These are phyloP conservation scores for Phallus indusiatus DNA, from an alignment of 768 basidiomycete species.

Conservation along the genomic window DNA sequence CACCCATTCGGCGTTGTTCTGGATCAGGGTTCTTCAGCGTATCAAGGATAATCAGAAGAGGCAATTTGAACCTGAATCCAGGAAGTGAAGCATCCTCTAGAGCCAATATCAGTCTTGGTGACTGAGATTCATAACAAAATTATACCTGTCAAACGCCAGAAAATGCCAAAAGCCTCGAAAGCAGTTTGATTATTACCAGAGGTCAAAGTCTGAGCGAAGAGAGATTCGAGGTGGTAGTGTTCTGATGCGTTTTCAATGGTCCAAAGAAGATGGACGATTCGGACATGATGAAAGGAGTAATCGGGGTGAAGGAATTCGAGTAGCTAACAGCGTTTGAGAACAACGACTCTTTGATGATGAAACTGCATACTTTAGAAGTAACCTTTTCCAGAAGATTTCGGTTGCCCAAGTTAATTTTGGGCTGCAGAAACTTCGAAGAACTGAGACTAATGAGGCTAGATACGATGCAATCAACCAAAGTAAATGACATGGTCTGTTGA, in stretches of 20 bases:
- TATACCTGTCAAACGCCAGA: constrained; percentile 85
- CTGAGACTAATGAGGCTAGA: constrained; percentile 48
- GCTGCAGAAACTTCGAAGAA: constrained; percentile 38
- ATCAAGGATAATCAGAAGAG: constrained; percentile 83
- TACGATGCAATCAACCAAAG: constrained; percentile 54
- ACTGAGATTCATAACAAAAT: constrained; percentile 1
- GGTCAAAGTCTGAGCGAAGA: constrained; percentile 64
- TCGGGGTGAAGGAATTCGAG: constrained; percentile 64
- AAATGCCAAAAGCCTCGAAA: constrained; percentile 82
- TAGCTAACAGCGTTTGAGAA: constrained; percentile 32
- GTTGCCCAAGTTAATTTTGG: constrained; percentile 45
- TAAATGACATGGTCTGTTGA: constrained; percentile 52
- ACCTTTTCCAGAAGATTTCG: constrained; percentile 48
- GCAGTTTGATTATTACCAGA: constrained; percentile 39
- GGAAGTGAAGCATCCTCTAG: constrained; percentile 75
- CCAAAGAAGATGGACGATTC: constrained; percentile 80
- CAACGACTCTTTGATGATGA: constrained; percentile 5
- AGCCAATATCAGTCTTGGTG: constrained; percentile 8
- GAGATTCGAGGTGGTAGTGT: constrained; percentile 60
- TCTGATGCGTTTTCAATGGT: constrained; percentile 48
- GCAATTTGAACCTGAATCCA: constrained; percentile 74
- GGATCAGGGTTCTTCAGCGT: constrained; percentile 72
- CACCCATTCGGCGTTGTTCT: constrained; percentile 63
- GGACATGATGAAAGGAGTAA: constrained; percentile 64
- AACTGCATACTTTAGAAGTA: constrained; percentile 36